Evolutionary conservation across 2,329 filamentous ascomycete species (phyloP).

Genomic region (Byssochlamys sp.): DNA sequence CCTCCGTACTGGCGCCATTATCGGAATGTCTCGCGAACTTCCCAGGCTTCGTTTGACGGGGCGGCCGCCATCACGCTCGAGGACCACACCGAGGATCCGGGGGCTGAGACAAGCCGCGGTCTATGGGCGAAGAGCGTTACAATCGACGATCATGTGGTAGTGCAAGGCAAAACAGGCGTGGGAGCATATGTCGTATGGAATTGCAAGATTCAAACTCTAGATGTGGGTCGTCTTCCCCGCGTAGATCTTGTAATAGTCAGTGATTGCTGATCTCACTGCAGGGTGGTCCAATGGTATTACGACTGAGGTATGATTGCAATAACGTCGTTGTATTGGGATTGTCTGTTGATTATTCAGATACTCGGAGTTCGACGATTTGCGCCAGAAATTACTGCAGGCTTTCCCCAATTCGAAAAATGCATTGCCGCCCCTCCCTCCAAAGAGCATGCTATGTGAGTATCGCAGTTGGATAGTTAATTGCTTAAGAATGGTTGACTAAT

Average conservation of each 20-base stretch:
- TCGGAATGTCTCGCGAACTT: conserved; percentile 32
- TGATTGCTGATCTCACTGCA: conserved; percentile 20
- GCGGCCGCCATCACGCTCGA: conserved; percentile 49
- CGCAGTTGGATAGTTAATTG: not conserved
- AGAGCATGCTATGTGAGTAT: conserved; percentile 70
- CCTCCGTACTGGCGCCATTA: conserved; percentile 40
- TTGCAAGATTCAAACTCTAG: conserved; percentile 75
- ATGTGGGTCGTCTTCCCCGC: conserved; percentile 44
- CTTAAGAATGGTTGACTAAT: conserved; percentile 2
- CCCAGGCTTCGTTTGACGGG: conserved; percentile 29
- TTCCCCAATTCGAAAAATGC: conserved; percentile 77
- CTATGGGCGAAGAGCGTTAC: conserved; percentile 55
- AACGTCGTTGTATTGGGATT: not conserved
- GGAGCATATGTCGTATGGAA: conserved; percentile 97
- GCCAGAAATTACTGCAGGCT: conserved; percentile 60
- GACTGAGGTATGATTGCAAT: conserved; percentile 43
- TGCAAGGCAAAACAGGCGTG: conserved; percentile 49
- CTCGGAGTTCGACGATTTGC: conserved; percentile 83
- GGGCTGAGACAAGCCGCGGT: conserved; percentile 46
- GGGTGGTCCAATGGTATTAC: conserved; percentile 49
- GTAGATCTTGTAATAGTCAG: not conserved
- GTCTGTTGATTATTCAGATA: conserved; percentile 47
- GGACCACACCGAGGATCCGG: conserved; percentile 52
- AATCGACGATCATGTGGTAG: conserved; percentile 54
- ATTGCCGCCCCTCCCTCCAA: conserved; percentile 83